These are phyloP conservation scores for Hyphopichia homilentoma DNA, from an alignment of 805 yeast species.

Conservation along the genomic window DNA sequence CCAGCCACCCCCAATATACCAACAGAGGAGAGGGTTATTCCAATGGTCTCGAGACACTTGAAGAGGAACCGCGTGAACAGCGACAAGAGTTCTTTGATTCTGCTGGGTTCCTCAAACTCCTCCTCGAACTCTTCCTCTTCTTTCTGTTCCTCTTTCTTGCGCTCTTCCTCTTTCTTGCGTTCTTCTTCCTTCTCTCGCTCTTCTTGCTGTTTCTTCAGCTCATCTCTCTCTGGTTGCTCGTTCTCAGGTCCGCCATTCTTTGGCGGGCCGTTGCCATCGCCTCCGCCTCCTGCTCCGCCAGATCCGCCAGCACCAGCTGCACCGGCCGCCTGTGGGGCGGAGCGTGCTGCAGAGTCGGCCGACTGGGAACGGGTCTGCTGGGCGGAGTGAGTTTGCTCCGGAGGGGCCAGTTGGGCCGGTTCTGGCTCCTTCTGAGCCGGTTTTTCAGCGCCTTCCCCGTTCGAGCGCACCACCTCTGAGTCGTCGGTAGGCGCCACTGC, in stretches of 20 bases:
- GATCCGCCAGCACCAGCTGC: conserved; percentile 5
- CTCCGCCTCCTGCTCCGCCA: conserved; percentile 8
- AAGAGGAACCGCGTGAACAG: conserved; percentile 21
- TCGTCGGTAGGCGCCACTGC: conserved; percentile 5
- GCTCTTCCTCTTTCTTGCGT: conserved; percentile 9
- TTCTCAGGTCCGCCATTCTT: neutral
- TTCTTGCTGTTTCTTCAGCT: conserved; percentile 4
- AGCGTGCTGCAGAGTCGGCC: neutral
- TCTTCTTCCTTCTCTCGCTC: conserved; percentile 8
- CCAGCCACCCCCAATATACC: conserved; percentile 72
- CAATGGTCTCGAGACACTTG: conserved; percentile 63
- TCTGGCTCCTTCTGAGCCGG: neutral
- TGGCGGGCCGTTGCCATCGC: conserved; percentile 3
- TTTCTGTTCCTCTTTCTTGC: conserved; percentile 5
- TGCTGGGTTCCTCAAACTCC: conserved; percentile 11
- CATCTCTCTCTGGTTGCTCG: conserved; percentile 3
- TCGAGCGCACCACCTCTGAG: conserved; percentile 3
- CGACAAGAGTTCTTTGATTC: conserved; percentile 15
- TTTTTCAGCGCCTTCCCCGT: neutral
- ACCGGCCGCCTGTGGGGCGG: neutral
- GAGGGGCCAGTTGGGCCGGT: neutral
- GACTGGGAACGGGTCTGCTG: neutral
- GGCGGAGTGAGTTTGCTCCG: no score
- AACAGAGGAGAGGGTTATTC: conserved; percentile 67
- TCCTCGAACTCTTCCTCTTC: conserved; percentile 8